Percentiles rank a stretch among this genome's conserved stretches.
phyloP scores from a whole-genome alignment of 306 rosid genomes.

The Cucumis melo region DNA sequence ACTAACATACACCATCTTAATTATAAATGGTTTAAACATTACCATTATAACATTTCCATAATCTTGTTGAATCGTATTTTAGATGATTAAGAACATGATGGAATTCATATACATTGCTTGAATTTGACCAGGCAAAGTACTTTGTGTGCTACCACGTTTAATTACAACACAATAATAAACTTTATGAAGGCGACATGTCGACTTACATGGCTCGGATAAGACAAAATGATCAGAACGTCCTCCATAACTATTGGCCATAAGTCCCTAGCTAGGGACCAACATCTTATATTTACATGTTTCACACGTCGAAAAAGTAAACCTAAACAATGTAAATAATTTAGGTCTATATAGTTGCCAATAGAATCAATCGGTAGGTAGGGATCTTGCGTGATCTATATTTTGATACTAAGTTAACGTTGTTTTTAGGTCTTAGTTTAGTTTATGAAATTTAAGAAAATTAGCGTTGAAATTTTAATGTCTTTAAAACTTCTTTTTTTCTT shows the following conservation, averaged over 20 bases:
- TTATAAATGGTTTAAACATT: background rate
- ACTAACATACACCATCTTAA: background rate
- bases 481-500: no score
- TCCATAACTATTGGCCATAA: background rate
- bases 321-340: background rate
- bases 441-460: no score
- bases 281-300: background rate
- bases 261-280: background rate
- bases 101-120: background rate
- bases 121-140: background rate
- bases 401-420: background rate
- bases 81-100: background rate
- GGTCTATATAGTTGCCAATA: background rate
- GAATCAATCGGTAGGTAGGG: background rate
- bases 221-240: background rate
- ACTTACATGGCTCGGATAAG: background rate
- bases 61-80: no score
- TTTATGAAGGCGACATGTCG: background rate
- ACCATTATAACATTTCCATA: background rate
- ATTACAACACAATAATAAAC: background rate
- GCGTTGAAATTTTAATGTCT: no score
- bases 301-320: background rate
- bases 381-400: no score
- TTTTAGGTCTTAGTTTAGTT: no score
- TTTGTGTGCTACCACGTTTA: background rate